Evolutionary conservation across 192 early-diverging fungal genomes (phyloP), one percentile per base, ranked within the genome.

Genomic region (Podila horticola): DNA sequence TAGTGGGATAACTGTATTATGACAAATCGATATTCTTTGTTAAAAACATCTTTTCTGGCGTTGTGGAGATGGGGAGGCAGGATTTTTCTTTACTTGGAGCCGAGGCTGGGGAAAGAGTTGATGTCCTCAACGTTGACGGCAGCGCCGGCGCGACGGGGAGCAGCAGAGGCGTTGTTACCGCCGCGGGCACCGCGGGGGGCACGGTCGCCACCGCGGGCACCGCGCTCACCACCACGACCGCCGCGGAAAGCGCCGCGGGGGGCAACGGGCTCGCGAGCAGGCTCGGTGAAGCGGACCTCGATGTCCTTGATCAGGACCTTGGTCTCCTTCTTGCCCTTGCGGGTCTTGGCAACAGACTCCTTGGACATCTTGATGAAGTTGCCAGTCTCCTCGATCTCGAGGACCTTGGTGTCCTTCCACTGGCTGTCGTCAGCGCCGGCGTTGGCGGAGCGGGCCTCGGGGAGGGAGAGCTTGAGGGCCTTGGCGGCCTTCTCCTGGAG

Each of bases 401-500:
- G 85, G 51, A 89, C 86, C 74, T 92, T 88, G 60, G 88, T 83
- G 75, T 90, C 87, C 92, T 96, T 95, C 90, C 94, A 95, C 86
- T 95, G 90, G 75, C 84, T 76, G 64, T 95, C 87, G 74, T 97
- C 96, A 61, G 90, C 89, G 62, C 92, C 96, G 74, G 97, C 95
- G 90, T 97, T 97, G 83, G 96, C 90, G 85, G 93, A 90, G 73
- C 97, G 92, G 64, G 90, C 84, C 61, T 88, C 85, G 31, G 88
- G 90, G 59, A 89, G 89, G 69, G 87, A 69, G 26, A 90, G 83
- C 64, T 91, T 84, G 36, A 89, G 52, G 72, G 82, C 74, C 85
- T 93, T 93, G 74, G 83, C 77, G 59, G 89, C 90, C 88, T 88
- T 87, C 82, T 93, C 93, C 36, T 92, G 91, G 60, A 93, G 79